phyloP scores from a whole-genome alignment of 495 filamentous ascomycete species.

The Tuber melanosporum region DNA sequence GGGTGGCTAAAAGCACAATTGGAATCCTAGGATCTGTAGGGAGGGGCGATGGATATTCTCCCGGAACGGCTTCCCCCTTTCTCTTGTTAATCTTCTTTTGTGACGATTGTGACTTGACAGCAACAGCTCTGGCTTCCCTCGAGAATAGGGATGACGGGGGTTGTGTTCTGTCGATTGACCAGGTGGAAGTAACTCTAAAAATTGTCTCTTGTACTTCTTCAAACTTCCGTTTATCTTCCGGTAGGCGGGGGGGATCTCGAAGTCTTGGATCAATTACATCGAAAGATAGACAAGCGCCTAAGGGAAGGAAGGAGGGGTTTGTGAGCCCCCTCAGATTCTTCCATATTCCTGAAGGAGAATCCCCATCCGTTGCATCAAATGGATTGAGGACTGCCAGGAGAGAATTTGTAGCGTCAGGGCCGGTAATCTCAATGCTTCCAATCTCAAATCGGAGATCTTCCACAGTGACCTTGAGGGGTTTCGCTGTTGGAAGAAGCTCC shows the following conservation, averaged over 20 bases:
- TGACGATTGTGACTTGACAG: conserved; percentile 55
- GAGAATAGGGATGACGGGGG: conserved; percentile 59
- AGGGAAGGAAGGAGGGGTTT: conserved; percentile 69
- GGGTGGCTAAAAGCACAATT: conserved; percentile 60
- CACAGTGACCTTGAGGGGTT: conserved; percentile 65
- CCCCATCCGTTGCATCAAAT: conserved; percentile 28
- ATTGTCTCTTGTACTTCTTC: conserved; percentile 51
- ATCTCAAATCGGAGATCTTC: conserved; percentile 91
- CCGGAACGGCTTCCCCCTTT: conserved; percentile 60
- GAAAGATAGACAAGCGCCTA: conserved; percentile 66
- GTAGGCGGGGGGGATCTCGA: conserved; percentile 56
- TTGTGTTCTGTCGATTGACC: conserved; percentile 60
- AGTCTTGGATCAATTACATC: conserved; percentile 72
- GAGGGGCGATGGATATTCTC: conserved; percentile 54
- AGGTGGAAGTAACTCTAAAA: conserved; percentile 54
- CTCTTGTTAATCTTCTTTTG: conserved; percentile 85
- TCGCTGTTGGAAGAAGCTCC: conserved; percentile 60
- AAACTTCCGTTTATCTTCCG: conserved; percentile 41
- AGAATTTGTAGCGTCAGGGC: conserved; percentile 76
- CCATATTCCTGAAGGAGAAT: conserved; percentile 55
- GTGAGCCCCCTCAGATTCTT: conserved; percentile 60
- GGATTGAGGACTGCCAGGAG: conserved; percentile 66
- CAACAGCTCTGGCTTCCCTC: conserved; percentile 55
- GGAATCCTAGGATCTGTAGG: conserved; percentile 75
- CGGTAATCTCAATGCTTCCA: conserved; percentile 83